Percentiles rank a stretch among this genome's conserved stretches.
phyloP scores from a whole-genome alignment of 2,329 filamentous ascomycete species.

The Fusarium anguioides region DNA sequence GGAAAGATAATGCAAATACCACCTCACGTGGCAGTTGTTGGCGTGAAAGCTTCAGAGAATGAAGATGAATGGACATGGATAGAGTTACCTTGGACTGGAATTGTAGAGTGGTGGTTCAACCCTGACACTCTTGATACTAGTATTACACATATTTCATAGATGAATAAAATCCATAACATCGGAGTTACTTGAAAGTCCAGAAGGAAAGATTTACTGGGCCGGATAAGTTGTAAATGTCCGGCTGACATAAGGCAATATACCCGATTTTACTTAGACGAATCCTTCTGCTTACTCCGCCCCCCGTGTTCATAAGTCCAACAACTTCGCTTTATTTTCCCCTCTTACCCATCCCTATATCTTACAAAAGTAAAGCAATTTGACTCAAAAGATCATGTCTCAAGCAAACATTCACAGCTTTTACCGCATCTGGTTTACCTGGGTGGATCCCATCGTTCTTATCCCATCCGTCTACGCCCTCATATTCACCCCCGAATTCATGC shows the following conservation, averaged over 20 bases:
- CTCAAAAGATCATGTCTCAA: constrained; percentile 2
- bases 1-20: neutral
- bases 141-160: neutral
- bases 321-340: rapidly evolving
- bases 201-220: too few species aligned
- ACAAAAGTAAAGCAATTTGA: neutral
- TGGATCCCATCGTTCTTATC: constrained; percentile 29
- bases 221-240: neutral
- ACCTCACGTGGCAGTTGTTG: neutral
- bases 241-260: neutral
- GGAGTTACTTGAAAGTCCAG: neutral
- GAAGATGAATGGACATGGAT: neutral
- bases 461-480: constrained; percentile 32
- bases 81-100: constrained; percentile 7
- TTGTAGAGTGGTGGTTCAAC: constrained; percentile 22
- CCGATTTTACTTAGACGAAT: neutral
- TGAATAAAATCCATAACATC: rapidly evolving
- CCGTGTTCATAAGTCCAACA: neutral
- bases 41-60: rapidly evolving
- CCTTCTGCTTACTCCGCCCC: neutral
- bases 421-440: constrained; percentile 40
- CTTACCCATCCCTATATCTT: neutral
- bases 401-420: constrained; percentile 27
- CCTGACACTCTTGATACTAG: constrained; percentile 6
- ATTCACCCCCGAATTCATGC: constrained; percentile 28